These are phyloP conservation scores for Cystobasidium sp. DNA, from an alignment of 1,284 basidiomycete genomes.

Conservation along the genomic window DNA sequence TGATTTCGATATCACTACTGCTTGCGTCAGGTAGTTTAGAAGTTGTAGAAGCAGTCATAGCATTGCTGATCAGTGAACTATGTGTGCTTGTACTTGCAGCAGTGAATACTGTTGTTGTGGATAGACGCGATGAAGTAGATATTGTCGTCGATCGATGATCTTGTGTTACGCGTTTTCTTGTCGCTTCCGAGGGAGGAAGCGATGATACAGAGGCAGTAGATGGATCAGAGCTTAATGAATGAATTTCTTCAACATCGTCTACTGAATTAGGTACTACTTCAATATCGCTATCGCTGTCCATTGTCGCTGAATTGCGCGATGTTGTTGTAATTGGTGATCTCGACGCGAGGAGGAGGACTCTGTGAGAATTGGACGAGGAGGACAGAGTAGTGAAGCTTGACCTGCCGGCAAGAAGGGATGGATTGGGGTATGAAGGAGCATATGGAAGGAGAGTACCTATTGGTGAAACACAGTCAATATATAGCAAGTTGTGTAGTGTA, in stretches of 20 bases:
- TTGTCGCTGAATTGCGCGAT: background rate
- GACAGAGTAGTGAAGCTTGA: no score
- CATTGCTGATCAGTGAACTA: no score
- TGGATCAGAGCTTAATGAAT: background rate
- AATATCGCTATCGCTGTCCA: slow-evolving; percentile 12
- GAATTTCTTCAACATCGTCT: background rate
- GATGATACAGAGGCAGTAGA: slow-evolving; percentile 9
- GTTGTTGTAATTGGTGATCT: background rate
- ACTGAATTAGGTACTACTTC: slow-evolving; percentile 18
- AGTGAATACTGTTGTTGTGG: background rate
- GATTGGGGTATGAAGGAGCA: no score
- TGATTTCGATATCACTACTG: slow-evolving; percentile 37
- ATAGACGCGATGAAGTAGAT: background rate
- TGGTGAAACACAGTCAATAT: no score
- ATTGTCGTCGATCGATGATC: background rate
- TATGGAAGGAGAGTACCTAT: no score
- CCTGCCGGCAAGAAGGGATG: no score
- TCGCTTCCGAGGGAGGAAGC: background rate
- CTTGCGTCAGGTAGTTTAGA: background rate
- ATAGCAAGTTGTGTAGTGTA: no score
- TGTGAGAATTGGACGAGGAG: no score
- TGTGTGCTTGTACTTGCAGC: slow-evolving; percentile 1
- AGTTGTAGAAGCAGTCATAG: background rate
- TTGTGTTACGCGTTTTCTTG: slow-evolving; percentile 4
- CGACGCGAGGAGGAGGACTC: no score